A percentile compares a stretch with the other conserved stretches of the same genome.
These are phyloP conservation scores for Elongisporangium anandrum DNA, from an alignment of 352 stramenopile species.

Conservation along the genomic window DNA sequence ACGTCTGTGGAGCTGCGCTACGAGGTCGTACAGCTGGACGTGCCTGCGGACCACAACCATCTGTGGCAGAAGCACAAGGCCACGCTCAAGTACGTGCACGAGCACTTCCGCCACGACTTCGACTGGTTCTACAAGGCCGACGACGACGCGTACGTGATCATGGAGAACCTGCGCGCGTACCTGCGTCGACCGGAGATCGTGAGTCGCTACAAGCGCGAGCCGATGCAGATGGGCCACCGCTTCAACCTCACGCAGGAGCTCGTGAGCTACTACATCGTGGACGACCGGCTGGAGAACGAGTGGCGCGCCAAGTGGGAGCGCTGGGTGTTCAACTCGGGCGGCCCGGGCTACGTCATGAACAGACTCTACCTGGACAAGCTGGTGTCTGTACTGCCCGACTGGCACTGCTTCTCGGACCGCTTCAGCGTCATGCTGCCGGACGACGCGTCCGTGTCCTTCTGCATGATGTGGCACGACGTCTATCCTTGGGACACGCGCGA, in stretches of 20 bases:
- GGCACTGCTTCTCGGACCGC: constrained; percentile 56
- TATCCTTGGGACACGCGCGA: constrained; percentile 76
- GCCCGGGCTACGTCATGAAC: constrained; percentile 77
- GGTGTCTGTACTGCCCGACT: constrained; percentile 43
- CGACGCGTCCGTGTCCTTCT: constrained; percentile 80
- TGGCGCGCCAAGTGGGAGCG: constrained; percentile 54
- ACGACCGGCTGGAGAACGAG: constrained; percentile 47
- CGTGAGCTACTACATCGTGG: constrained; percentile 77
- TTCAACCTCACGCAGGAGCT: constrained; percentile 72
- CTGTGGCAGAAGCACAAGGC: constrained; percentile 83
- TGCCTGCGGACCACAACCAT: constrained; percentile 73
- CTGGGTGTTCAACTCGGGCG: constrained; percentile 81
- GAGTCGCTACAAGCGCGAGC: constrained; percentile 38
- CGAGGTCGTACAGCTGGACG: constrained; percentile 66
- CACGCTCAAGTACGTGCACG: constrained; percentile 63
- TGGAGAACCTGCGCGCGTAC: constrained; percentile 75
- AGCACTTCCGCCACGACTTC: constrained; percentile 68
- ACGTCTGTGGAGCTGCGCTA: constrained; percentile 20
- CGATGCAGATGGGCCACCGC: constrained; percentile 76
- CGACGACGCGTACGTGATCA: constrained; percentile 78
- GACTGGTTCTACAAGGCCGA: constrained; percentile 88
- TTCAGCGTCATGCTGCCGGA: constrained; percentile 75
- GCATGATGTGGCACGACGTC: constrained; percentile 79
- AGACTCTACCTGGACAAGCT: constrained; percentile 69
- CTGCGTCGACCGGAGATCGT: constrained; percentile 59